Conservation (phyloP, 2,329 filamentous ascomycete species). For the Orbilia brochopaga region DNA sequence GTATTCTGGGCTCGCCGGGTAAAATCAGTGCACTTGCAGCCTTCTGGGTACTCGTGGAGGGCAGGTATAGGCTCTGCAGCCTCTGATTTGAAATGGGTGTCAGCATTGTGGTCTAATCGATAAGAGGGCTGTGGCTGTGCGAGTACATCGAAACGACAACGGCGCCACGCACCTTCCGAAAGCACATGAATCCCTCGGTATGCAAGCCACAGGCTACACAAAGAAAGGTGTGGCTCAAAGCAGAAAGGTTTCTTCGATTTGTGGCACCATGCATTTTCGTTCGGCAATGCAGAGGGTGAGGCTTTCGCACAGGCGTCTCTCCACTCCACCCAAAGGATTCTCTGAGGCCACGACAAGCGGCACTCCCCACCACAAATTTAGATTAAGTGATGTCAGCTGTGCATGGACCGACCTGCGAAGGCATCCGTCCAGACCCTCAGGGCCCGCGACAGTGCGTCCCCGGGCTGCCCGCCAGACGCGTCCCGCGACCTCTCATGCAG, state of each 20-base stretch:
- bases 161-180: constrained; percentile 18
- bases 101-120: constrained; percentile 40
- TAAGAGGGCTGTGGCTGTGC: constrained; percentile 42
- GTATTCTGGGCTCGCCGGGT: constrained; percentile 17
- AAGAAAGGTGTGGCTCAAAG: constrained; percentile 24
- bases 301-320: constrained; percentile 39
- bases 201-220: constrained; percentile 35
- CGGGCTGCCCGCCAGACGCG: constrained; percentile 25
- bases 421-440: constrained; percentile 12
- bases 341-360: constrained; percentile 11
- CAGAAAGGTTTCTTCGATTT: constrained; percentile 5
- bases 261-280: constrained; percentile 13
- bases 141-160: constrained; percentile 12
- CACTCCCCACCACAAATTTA: constrained; percentile 20
- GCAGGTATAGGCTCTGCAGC: constrained; percentile 6
- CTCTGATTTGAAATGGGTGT: constrained; percentile 16
- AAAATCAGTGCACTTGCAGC: constrained; percentile 16
- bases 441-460: constrained; percentile 21
- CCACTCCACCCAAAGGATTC: constrained; percentile 44
- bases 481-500: constrained; percentile 1
- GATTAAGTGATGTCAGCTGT: constrained; percentile 33
- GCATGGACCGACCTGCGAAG: constrained; percentile 24
- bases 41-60: constrained; percentile 20
- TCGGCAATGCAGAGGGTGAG: constrained; percentile 17
- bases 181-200: background rate